Base-by-base conservation (phyloP, 108 stramenopile species). In the Conticribra guillardii region DNA sequence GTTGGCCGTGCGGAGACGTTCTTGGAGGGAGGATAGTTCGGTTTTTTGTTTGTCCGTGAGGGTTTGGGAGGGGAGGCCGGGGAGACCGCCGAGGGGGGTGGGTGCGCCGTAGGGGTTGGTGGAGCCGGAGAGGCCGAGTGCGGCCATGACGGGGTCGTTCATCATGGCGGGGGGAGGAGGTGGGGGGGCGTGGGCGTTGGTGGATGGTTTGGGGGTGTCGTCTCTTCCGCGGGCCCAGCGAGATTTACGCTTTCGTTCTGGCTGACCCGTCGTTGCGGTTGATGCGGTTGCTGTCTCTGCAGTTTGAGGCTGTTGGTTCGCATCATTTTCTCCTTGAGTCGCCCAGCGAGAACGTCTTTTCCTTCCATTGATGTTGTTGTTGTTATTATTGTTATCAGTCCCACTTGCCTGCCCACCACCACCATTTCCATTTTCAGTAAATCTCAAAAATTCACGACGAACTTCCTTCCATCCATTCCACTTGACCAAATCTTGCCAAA, bases 381-480 rank as follows among this genome's bases (percentile, higher is more conserved):
- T 59, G 45, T 53, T 72, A 60, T 28, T 76, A 55, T 33, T 71
- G 58, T 53, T 82, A 22, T 9, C 45, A 14, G 45, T 56, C 7
- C 41, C 3, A 53, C 31, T 32, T 0, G 23, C 32, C 46, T 2
- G 29, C 29, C 31, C 50, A 27, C 27, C 34, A 2, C 24, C 26
- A 8, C 18, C 19, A 83, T 46, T 74, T 46, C 47, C 87, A 79
- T 68, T 90, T 78, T 67, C 92, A 63, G 30, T 79, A 84, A 64
- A 88, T 52, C 24, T 54, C 52, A 59, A 69, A 23, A 65, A 70
- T 30, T 71, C 82, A 50, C 80, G 76, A 19, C 89, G 63, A 26
- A 86, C 82, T 46, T 91, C 90, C 75, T 87, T 91, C 93, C 93
- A 94, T 52, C 93, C 93, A 2, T 67, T 80, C 93, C 93, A 94